Evolutionary conservation across 1,284 basidiomycete genomes (phyloP), one percentile per base, ranked within the genome.

Genomic region (Marasmius tenuissimus): DNA sequence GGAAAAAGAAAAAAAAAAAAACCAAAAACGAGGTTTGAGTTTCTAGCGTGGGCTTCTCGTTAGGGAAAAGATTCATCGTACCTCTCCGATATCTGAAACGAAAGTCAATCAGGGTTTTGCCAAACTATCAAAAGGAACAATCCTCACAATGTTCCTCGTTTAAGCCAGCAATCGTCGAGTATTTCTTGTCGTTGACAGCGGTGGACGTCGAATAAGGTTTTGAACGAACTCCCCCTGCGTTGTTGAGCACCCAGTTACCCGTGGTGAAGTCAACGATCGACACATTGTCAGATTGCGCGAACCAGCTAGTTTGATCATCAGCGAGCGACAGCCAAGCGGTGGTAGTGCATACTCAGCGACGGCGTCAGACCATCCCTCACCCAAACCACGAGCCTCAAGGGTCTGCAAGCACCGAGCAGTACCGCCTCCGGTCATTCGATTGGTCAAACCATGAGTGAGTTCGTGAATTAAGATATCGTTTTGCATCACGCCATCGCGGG

Each of bases 291-390:
- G 45, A 47, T 8, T 47, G 45, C 7, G 45, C 45, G 45, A 14
- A 47, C 45, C 45, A 47, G 16, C 45, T 47, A 47, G 16, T 42
- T 6, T 47, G n/a, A 27, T 27, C 27, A 4, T 27, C 27, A 27
- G 27, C 27, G 27, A 27, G 27, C 27, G 2, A 27, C 27, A 27
- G 27, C 27, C 2, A 14, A 8, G n/a, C 18, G 47, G n/a, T 12
- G 8, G 20, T 37, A 53, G 38, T 47, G 20, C 74, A 18, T 66
- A 81, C 81, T 80, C 76, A 14, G 83, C 81, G 67, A 85, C 73
- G 22, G 81, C 78, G 68, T 85, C 83, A 16, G 78, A 80, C 82
- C 81, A 84, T 50, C 79, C 83, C 71, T 85, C 84, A 33, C 83
- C 83, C 66, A 85, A 73, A 5, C 83, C 83, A 35, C 76, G 76